Conservation (phyloP, 768 basidiomycete species). For the Cystofilobasidium macerans region DNA sequence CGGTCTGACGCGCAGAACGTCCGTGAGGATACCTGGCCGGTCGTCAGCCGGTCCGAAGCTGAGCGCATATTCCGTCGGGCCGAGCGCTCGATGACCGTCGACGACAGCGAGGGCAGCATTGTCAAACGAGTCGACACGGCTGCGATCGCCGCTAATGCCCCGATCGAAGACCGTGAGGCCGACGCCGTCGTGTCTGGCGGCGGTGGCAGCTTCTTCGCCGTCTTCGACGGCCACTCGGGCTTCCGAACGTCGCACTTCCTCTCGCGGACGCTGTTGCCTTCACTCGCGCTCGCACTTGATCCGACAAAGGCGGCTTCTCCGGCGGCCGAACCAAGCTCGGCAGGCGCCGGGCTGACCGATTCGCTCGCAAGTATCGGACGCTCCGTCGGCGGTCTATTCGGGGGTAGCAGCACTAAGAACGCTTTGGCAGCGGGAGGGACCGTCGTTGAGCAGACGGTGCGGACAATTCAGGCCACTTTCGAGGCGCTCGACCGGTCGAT, state of each 20-base stretch:
- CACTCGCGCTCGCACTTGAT: conserved; percentile 63
- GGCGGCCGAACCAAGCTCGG: not conserved
- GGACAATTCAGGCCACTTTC: not conserved
- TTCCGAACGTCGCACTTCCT: conserved; percentile 72
- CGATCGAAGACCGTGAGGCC: conserved; percentile 80
- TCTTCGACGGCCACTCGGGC: conserved; percentile 75
- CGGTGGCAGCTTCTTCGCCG: conserved; percentile 52
- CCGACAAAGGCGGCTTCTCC: conserved; percentile 29
- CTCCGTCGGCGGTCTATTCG: not conserved
- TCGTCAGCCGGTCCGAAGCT: conserved; percentile 9
- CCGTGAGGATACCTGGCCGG: conserved; percentile 10
- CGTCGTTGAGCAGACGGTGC: not conserved
- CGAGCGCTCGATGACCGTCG: not conserved
- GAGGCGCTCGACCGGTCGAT: conserved; percentile 15
- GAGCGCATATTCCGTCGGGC: conserved; percentile 2
- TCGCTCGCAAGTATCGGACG: not conserved
- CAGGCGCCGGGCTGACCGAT: too few species aligned
- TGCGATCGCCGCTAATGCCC: conserved; percentile 69
- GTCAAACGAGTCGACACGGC: conserved; percentile 50
- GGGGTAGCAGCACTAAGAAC: too few species aligned
- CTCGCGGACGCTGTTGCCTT: conserved; percentile 69
- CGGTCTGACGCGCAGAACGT: conserved; percentile 10
- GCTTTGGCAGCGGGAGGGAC: not conserved
- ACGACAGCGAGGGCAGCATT: conserved; percentile 3
- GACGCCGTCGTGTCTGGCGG: conserved; percentile 48